Conservation (phyloP, 768 basidiomycete species). For the Lyophyllum semitale region DNA sequence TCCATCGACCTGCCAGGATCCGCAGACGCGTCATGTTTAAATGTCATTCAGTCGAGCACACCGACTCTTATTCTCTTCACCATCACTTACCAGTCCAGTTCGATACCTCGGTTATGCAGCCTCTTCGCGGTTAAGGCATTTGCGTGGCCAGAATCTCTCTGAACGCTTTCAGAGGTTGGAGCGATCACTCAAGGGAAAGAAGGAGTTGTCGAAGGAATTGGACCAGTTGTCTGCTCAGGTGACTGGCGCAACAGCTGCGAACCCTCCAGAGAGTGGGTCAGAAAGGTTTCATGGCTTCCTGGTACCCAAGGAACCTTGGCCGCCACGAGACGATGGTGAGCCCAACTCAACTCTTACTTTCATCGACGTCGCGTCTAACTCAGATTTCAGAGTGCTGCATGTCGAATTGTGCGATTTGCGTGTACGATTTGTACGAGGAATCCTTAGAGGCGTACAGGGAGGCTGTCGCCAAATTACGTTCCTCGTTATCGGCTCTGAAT, state of each 20-base stretch:
- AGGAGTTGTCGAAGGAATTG: conserved; percentile 32
- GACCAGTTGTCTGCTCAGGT: conserved; percentile 16
- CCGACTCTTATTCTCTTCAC: conserved; percentile 4
- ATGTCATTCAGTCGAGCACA: conserved; percentile 15
- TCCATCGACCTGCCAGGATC: background rate
- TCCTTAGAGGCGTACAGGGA: conserved; percentile 63
- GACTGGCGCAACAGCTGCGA: background rate
- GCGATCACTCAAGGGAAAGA: conserved; percentile 48
- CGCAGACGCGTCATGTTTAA: conserved; percentile 18
- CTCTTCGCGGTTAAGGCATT: conserved; percentile 21
- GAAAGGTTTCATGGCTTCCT: conserved; percentile 52
- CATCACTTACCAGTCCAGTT: background rate
- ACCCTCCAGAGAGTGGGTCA: background rate
- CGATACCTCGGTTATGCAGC: conserved; percentile 10
- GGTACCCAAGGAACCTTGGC: conserved; percentile 62
- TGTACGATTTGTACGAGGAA: conserved; percentile 87
- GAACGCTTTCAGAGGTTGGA: conserved; percentile 60
- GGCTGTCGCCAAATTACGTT: conserved; percentile 50
- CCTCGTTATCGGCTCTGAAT: conserved; percentile 43
- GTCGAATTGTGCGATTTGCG: conserved; percentile 92
- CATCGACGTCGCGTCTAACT: background rate
- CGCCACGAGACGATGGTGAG: conserved; percentile 70
- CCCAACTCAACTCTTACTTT: conserved; percentile 2
- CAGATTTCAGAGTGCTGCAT: conserved; percentile 80
- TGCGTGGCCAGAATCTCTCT: conserved; percentile 62